Conservation (phyloP, 257 asterid genomes). For the Mentha longifolia region DNA sequence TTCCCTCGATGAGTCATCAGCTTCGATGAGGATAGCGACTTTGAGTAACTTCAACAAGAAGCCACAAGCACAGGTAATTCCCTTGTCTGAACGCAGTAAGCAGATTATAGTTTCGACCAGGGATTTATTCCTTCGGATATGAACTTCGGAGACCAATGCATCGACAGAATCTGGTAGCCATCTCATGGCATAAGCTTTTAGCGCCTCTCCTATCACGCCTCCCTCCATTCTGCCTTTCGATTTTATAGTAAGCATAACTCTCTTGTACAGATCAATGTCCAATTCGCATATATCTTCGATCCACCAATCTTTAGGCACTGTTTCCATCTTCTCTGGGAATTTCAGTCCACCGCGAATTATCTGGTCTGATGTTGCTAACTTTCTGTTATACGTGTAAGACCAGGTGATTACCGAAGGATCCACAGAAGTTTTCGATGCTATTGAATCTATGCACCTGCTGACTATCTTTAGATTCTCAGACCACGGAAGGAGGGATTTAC, state of each 20-base stretch:
- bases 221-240: slow-evolving; percentile 82
- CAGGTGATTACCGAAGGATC: slow-evolving; percentile 82
- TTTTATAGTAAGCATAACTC: slow-evolving; percentile 80
- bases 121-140: slow-evolving; percentile 62
- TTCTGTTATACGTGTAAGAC: slow-evolving; percentile 84
- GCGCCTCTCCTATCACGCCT: slow-evolving; percentile 71
- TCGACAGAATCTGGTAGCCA: slow-evolving; percentile 90
- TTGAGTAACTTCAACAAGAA: slow-evolving; percentile 82
- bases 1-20: slow-evolving; percentile 63
- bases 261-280: slow-evolving; percentile 76
- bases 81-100: slow-evolving; percentile 72
- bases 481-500: slow-evolving; percentile 77
- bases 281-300: slow-evolving; percentile 84
- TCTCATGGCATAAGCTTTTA: slow-evolving; percentile 73
- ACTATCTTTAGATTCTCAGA: slow-evolving; percentile 78
- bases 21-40: slow-evolving; percentile 70
- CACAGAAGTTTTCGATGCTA: slow-evolving; percentile 82
- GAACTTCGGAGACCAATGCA: slow-evolving; percentile 71
- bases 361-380: slow-evolving; percentile 50
- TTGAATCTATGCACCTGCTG: slow-evolving; percentile 78
- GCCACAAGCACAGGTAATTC: slow-evolving; percentile 62
- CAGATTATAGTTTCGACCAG: slow-evolving; percentile 86
- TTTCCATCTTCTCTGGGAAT: slow-evolving; percentile 47
- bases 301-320: slow-evolving; percentile 93
- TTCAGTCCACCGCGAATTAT: slow-evolving; percentile 47